Base-by-base conservation (phyloP, 106 monocot species). In the Vanilla planifolia region DNA sequence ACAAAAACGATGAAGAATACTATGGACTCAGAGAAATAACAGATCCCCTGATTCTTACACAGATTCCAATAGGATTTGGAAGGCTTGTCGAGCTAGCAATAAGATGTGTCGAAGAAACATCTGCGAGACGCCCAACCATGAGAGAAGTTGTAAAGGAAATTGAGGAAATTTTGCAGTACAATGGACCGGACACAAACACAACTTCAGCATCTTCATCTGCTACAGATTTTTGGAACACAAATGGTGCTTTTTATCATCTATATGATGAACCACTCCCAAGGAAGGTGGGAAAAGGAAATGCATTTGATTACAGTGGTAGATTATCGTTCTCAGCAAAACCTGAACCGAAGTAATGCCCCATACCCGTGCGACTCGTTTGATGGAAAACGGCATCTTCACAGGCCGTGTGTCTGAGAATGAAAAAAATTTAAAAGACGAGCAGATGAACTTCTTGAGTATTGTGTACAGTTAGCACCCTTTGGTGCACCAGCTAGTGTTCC, bases 321-420 rank as follows among this genome's bases (percentile, higher is more conserved):
- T 68, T 80, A 51, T 32, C 77, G 22, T 64, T 71, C 25, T 56
- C 73, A 8, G 48, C 69, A 51, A 89, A 74, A 39, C 25, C 77
- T 19, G 84, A 88, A 66, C 88, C 88, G 6, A 88, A 80, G 52
- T 88, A 88, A n/a, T n/a, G n/a, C n/a, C n/a, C n/a, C n/a, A n/a
- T n/a, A n/a, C n/a, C n/a, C n/a, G n/a, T n/a, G n/a, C n/a, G n/a
- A n/a, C n/a, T n/a, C n/a, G n/a, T n/a, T n/a, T n/a, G n/a, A n/a
- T n/a, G n/a, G n/a, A n/a, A n/a, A n/a, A n/a, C n/a, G n/a, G n/a
- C n/a, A n/a, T n/a, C n/a, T n/a, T n/a, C n/a, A n/a, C n/a, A n/a
- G n/a, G n/a, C n/a, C n/a, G n/a, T n/a, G n/a, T n/a, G n/a, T n/a
- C n/a, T n/a, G n/a, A n/a, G n/a, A n/a, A n/a, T n/a, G n/a, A n/a